Evolutionary conservation across 371 early-diverging fungal genomes (phyloP).

Genomic region (Rhizopus sp.): DNA sequence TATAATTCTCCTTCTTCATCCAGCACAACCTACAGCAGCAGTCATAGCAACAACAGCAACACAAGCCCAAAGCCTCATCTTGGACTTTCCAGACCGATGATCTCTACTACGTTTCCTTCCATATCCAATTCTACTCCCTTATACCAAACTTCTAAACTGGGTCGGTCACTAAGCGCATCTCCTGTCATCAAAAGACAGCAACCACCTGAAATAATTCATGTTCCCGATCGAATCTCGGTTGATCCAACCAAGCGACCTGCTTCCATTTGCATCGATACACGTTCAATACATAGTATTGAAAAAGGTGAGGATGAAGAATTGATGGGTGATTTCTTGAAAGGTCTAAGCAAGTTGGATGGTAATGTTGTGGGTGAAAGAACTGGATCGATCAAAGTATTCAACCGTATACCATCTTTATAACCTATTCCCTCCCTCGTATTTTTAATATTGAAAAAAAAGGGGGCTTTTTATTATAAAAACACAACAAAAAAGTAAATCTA

Average conservation of each 20-base stretch:
- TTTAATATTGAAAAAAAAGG: too few species aligned
- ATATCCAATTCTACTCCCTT: constrained; percentile 12
- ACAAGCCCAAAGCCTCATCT: constrained; percentile 10
- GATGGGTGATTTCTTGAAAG: constrained; percentile 49
- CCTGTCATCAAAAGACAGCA: constrained; percentile 10
- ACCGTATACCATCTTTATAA: neutral
- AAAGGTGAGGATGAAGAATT: constrained; percentile 30
- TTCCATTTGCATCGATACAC: constrained; percentile 45
- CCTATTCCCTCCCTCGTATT: neutral
- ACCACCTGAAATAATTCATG: constrained; percentile 20
- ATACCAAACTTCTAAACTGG: constrained; percentile 19
- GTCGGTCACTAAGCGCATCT: constrained; percentile 21
- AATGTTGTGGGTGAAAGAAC: constrained; percentile 48
- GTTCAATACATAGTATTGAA: constrained; percentile 29
- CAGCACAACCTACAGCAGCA: constrained; percentile 8
- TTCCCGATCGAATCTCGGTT: constrained; percentile 28
- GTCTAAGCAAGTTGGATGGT: constrained; percentile 40
- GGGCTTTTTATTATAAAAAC: neutral
- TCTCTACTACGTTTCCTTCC: constrained; percentile 47
- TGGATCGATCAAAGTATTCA: constrained; percentile 31
- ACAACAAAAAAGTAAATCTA: neutral
- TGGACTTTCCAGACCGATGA: constrained; percentile 35
- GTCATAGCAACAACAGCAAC: constrained; percentile 7
- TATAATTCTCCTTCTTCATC: constrained; percentile 8
- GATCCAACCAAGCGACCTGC: constrained; percentile 32